phyloP scores from a whole-genome alignment of 768 basidiomycete species.

The Lanmaoa rubissima region DNA sequence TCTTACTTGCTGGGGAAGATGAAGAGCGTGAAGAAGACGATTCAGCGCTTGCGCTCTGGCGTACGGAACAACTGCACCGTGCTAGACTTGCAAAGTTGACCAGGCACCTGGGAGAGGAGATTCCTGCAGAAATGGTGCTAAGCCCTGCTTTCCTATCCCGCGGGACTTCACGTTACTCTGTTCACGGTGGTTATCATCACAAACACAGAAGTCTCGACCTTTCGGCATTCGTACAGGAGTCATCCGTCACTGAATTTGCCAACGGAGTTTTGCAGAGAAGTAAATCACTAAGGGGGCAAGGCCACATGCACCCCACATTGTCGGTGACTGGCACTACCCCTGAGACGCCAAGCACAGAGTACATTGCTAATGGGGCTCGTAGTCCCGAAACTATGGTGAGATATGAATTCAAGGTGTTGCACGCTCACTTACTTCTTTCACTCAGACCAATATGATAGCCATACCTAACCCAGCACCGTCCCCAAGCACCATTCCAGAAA shows the following conservation, averaged over 20 bases:
- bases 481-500: neutral
- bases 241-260: neutral
- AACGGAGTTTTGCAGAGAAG: slow-evolving; percentile 26
- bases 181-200: slow-evolving; percentile 1
- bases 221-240: neutral
- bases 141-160: slow-evolving; percentile 4
- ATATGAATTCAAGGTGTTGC: neutral
- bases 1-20: slow-evolving; percentile 9
- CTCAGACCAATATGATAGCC: neutral
- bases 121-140: slow-evolving; percentile 36
- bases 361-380: neutral
- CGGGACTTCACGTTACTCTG: neutral
- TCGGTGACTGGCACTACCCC: neutral
- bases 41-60: neutral
- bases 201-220: slow-evolving; percentile 19
- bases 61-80: slow-evolving; percentile 27
- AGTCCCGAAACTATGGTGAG: slow-evolving; percentile 6
- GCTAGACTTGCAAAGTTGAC: slow-evolving; percentile 37
- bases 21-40: slow-evolving; percentile 7
- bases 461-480: neutral
- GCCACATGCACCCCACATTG: neutral
- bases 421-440: neutral
- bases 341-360: neutral
- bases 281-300: slow-evolving; percentile 27
- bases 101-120: slow-evolving; percentile 38